Evolutionary conservation across 2,329 filamentous ascomycete species (phyloP).

Genomic region (Harringtonia lauricola): DNA sequence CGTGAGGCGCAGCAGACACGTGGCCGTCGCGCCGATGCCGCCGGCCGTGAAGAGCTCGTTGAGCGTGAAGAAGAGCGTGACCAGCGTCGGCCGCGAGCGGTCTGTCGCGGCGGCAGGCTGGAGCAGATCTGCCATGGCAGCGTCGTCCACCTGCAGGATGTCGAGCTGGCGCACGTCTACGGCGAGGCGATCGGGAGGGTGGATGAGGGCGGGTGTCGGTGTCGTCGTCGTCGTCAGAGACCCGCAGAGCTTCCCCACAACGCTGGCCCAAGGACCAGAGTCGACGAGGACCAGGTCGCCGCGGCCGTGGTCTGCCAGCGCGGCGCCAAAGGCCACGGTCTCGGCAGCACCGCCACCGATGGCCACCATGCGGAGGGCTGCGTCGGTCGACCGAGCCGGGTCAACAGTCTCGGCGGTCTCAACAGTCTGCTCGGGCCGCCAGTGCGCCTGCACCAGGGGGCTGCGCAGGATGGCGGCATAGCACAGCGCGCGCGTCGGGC

Average conservation of each 20-base stretch:
- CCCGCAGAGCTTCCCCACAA: constrained; percentile 46
- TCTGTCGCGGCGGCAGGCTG: constrained; percentile 9
- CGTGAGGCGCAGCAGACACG: constrained; percentile 61
- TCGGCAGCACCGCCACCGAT: constrained; percentile 51
- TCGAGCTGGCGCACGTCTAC: constrained; percentile 36
- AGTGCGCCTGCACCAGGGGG: constrained; percentile 7
- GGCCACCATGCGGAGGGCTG: constrained; percentile 8
- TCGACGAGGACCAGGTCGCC: constrained; percentile 59
- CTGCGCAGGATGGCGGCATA: constrained; percentile 52
- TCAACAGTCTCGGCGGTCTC: background rate
- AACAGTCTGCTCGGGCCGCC: background rate
- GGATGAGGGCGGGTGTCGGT: constrained; percentile 26
- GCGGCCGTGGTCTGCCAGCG: constrained; percentile 19
- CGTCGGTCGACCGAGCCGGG: background rate
- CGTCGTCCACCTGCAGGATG: constrained; percentile 29
- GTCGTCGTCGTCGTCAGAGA: constrained; percentile 29
- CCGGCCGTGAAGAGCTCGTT: constrained; percentile 86
- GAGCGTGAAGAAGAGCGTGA: constrained; percentile 86
- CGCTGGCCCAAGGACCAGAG: constrained; percentile 63
- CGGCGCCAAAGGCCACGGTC: constrained; percentile 42
- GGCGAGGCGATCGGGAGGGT: constrained; percentile 21
- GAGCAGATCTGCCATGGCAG: constrained; percentile 21
- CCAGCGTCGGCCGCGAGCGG: constrained; percentile 38
- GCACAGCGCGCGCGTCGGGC: constrained; percentile 70
- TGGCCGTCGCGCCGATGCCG: constrained; percentile 61